These are phyloP conservation scores for Nicotiana otophora DNA, from an alignment of 257 asterid genomes.

Conservation along the genomic window DNA sequence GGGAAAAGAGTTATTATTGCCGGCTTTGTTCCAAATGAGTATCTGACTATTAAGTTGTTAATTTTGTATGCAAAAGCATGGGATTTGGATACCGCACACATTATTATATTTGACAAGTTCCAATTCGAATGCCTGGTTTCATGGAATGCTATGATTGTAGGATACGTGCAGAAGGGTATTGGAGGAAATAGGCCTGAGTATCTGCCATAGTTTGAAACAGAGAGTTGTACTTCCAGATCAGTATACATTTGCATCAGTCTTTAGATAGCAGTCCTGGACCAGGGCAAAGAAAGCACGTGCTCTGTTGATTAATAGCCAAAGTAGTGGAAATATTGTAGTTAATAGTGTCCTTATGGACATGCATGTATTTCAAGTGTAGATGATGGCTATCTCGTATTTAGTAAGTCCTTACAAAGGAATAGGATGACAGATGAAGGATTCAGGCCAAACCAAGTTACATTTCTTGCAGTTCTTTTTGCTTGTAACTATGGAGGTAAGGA, in stretches of 20 bases:
- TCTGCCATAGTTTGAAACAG: slow-evolving; percentile 60
- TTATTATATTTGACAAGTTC: slow-evolving; percentile 48
- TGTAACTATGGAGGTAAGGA: slow-evolving; percentile 82
- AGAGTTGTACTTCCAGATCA: too few species aligned
- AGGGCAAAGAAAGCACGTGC: slow-evolving; percentile 83
- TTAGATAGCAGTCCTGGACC: too few species aligned
- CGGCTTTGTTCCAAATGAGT: slow-evolving; percentile 66
- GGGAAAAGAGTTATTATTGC: slow-evolving; percentile 64
- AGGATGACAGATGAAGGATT: slow-evolving; percentile 79
- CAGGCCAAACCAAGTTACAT: slow-evolving; percentile 76
- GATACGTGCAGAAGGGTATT: slow-evolving; percentile 71
- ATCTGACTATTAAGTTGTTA: slow-evolving; percentile 67
- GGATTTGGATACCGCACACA: slow-evolving; percentile 49
- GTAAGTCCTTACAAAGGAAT: slow-evolving; percentile 53
- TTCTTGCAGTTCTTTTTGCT: slow-evolving; percentile 84
- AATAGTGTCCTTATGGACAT: slow-evolving; percentile 80
- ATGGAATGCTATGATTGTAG: slow-evolving; percentile 82
- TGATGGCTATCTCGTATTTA: slow-evolving; percentile 62
- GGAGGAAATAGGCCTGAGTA: slow-evolving; percentile 64
- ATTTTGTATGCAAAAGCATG: slow-evolving; percentile 79
- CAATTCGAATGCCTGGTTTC: slow-evolving; percentile 43
- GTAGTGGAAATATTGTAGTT: slow-evolving; percentile 56
- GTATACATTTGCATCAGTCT: too few species aligned
- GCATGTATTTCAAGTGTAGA: slow-evolving; percentile 89
- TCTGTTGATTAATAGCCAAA: slow-evolving; percentile 57